Evolutionary conservation across 1,284 basidiomycete species (phyloP).

Genomic region (Malassezia restricta): DNA sequence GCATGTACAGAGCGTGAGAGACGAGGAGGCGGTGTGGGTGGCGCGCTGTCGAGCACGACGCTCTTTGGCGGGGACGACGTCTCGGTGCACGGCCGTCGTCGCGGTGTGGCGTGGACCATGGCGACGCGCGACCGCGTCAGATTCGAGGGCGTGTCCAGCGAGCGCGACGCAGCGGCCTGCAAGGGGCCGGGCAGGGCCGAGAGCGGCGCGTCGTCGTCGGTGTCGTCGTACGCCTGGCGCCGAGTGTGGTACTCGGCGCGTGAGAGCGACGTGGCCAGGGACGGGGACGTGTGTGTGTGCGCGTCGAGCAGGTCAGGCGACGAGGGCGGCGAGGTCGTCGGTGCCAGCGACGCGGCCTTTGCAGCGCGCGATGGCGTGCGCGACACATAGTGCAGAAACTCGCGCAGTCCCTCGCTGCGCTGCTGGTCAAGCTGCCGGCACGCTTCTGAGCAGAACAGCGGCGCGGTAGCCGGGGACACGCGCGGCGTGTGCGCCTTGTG

Average conservation of each 20-base stretch:
- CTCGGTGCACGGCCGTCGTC: neutral
- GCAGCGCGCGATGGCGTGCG: neutral
- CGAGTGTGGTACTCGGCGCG: neutral
- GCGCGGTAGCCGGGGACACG: neutral
- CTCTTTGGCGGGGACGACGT: neutral
- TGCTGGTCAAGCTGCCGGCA: constrained; percentile 8
- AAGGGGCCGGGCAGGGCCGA: too few relatives aligned
- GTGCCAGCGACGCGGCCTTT: neutral
- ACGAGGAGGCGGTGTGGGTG: neutral
- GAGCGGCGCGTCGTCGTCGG: neutral
- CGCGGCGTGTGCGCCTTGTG: neutral
- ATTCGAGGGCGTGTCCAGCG: constrained; percentile 2
- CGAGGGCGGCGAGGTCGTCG: neutral
- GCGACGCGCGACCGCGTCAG: constrained; percentile 6
- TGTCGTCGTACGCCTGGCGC: neutral
- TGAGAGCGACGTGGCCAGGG: neutral
- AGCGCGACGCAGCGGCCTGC: neutral
- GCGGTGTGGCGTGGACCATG: neutral
- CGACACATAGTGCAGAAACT: constrained; percentile 14
- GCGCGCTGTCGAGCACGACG: neutral
- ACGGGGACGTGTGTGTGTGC: neutral
- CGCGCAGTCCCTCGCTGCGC: neutral
- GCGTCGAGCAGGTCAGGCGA: neutral
- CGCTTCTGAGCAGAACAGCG: constrained; percentile 10
- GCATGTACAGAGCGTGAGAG: neutral